phyloP scores from a whole-genome alignment of 2,329 filamentous ascomycete genomes.

The Gliomastix tumulicola region DNA sequence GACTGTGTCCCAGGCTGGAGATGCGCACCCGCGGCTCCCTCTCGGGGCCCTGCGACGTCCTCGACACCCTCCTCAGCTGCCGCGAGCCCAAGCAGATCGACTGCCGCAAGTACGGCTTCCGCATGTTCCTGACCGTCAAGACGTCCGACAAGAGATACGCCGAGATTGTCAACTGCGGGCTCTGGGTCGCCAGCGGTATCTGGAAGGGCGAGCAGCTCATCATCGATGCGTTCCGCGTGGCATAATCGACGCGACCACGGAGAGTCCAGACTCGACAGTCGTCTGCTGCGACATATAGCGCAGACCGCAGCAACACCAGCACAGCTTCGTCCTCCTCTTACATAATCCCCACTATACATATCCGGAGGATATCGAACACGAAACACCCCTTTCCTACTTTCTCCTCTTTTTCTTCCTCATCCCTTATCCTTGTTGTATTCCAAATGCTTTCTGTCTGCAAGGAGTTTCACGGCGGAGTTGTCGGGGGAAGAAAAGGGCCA shows the following conservation, averaged over 20 bases:
- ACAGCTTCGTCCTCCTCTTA: no score
- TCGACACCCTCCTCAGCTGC: constrained; percentile 30
- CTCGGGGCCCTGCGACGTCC: constrained; percentile 35
- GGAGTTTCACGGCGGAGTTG: no score
- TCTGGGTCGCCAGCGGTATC: constrained; percentile 43
- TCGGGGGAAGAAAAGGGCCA: no score
- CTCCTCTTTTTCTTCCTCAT: background rate
- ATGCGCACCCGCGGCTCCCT: constrained; percentile 40
- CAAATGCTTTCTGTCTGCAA: no score
- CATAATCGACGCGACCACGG: constrained; percentile 13
- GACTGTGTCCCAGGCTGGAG: constrained; percentile 21
- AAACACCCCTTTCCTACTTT: no score
- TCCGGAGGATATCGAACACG: no score
- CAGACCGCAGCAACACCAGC: no score
- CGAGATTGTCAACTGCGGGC: constrained; percentile 39
- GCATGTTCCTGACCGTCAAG: constrained; percentile 41
- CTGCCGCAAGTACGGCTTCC: constrained; percentile 37
- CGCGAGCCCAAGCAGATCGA: constrained; percentile 29
- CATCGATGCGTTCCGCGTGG: constrained; percentile 31
- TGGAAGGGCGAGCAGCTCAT: constrained; percentile 36
- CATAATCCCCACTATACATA: no score
- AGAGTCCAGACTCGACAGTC: no score
- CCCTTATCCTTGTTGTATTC: background rate
- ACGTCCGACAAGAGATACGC: constrained; percentile 41
- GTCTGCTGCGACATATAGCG: no score